Base-by-base conservation (phyloP, 2,329 filamentous ascomycete species). In the Fusarium metavorans region DNA sequence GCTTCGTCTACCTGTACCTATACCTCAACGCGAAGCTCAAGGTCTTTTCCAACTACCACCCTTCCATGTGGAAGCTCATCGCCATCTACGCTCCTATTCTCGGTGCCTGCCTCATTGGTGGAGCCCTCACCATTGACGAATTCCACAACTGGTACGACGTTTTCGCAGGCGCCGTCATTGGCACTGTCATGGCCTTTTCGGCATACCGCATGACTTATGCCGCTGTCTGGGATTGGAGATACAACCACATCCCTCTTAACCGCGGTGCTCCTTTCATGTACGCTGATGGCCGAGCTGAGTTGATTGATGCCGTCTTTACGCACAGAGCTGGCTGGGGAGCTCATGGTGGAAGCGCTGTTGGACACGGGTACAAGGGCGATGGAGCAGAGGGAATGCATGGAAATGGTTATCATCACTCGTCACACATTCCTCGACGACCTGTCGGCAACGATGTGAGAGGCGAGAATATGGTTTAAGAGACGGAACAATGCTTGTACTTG, bases 21-120 rank as follows among this genome's bases (percentile, higher is more conserved):
- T 94, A 93, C 83, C 84, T 93, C 30, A 93, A 94, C 77, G 92
- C 91, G 37, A 94, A 94, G 83, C 84, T 94, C 43, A 94, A 94
- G 83, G 88, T 93, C 60, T 93, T 89, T 83, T 85, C 88, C 23
- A 91, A 93, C 80, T 89, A 92, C 78, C 90, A 92, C 68, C 88
- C 92, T 0, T 86, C 89, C 1, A 88, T 92, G 81, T 94, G 91
- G 92, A 93, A 93, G 80, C 82, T 93, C 5, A 83, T 89, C 5
- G 85, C 87, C 11, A 84, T 89, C 4, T 88, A 90, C 72, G 80
- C 87, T 0, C 92, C 92, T 0, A 80, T 94, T 2, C 85, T 94
- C 0, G 89, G 86, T 2, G 91, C 91, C 1, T 83, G 85, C 2
- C 81, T 93, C 5, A 89, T 93, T 30, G 89, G 87, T 7, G 90